Base-by-base conservation (phyloP, 2,329 filamentous ascomycete genomes). In the Fusarium verrucosum region DNA sequence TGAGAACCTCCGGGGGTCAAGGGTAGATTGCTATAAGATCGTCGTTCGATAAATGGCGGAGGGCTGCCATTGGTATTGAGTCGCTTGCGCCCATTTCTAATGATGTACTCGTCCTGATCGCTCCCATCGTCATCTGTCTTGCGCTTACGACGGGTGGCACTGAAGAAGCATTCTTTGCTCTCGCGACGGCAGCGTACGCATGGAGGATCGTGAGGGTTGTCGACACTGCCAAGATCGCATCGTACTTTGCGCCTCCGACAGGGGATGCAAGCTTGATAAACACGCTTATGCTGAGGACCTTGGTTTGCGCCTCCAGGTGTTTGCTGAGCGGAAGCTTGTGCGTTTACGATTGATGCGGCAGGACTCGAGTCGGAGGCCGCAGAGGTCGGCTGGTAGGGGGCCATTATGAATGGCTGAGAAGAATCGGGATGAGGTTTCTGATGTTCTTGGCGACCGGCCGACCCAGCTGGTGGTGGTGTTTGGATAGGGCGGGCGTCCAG, bases 101-200 rank as follows among this genome's bases (percentile, higher is more conserved):
- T 75, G 57, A 90, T 86, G 75, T 92, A 92, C 65, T 92, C 89
- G 69, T 87, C 85, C 55, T 81, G 80, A 55, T 82, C 80, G 54
- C 78, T 78, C 50, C 80, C 83, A 32, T 81, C 71, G 68, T 91
- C 82, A 68, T 83, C 87, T 43, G 85, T 85, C 83, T 95, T 96
- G 75, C 93, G 88, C 87, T 98, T 98, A 74, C 95, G 89, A 46
- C 95, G 86, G 28, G 94, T 98, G 19, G 93, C 92, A 63, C 93
- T 96, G 82, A 99, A 99, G 84, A 90, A 96, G 82, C 95, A 99
- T 72, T 97, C 90, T 77, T 98, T 98, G 80, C 90, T 92, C 82
- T 99, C 95, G 69, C 95, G 89, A 50, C 93, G 90, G 76, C 95
- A 99, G 74, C 95, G 89, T 58, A 94, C 91, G 77, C 95, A 99